These are phyloP conservation scores for Halenospora varia DNA, from an alignment of 495 filamentous ascomycete species.

Conservation along the genomic window DNA sequence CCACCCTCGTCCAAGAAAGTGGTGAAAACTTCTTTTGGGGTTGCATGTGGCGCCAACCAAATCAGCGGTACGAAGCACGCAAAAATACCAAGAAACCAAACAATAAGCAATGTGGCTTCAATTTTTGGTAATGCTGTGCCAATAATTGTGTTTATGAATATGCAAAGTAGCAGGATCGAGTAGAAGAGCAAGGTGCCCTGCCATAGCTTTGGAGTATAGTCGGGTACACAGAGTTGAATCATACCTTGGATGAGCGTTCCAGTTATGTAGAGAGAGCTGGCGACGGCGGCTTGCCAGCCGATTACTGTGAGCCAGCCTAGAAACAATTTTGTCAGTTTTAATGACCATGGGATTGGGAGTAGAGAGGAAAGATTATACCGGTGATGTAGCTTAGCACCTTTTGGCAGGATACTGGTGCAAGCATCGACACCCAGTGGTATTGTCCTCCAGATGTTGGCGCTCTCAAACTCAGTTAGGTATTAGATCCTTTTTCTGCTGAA, in stretches of 20 bases:
- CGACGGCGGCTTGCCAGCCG: constrained; percentile 29
- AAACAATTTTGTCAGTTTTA: neutral
- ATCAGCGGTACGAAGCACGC: constrained; percentile 36
- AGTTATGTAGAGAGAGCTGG: constrained; percentile 34
- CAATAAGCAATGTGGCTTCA: constrained; percentile 27
- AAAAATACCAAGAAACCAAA: constrained; percentile 35
- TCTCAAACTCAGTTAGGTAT: neutral
- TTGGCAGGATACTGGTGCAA: constrained; percentile 35
- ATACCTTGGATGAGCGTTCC: constrained; percentile 44
- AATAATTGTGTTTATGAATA: constrained; percentile 39
- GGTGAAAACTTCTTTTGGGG: constrained; percentile 38
- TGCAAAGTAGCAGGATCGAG: constrained; percentile 34
- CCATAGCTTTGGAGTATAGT: constrained; percentile 37
- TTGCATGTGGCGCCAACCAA: constrained; percentile 34
- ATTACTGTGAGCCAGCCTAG: constrained; percentile 32
- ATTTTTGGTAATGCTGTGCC: constrained; percentile 37
- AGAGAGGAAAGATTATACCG: neutral
- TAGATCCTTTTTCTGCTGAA: neutral
- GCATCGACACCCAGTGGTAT: constrained; percentile 43
- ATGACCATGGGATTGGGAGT: neutral
- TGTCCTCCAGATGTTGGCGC: constrained; percentile 30
- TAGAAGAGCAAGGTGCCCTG: constrained; percentile 46
- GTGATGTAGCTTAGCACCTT: constrained; percentile 42
- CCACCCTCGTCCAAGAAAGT: constrained; percentile 37
- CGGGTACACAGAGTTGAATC: constrained; percentile 38